Evolutionary conservation across 2,329 filamentous ascomycete genomes (phyloP).

Genomic region (Xylaria sp.): DNA sequence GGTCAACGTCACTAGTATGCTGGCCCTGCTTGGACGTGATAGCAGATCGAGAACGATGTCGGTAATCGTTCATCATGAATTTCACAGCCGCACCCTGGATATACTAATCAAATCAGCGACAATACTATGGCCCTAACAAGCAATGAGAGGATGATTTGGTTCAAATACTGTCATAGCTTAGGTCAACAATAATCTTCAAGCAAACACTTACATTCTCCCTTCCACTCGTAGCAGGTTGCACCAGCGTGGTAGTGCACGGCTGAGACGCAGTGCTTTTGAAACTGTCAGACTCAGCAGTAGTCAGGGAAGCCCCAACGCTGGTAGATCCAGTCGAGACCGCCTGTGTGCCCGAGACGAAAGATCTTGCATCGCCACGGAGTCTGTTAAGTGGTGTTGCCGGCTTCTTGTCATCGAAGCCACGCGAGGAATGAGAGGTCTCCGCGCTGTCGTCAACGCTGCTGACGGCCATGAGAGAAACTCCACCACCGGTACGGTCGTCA

Average conservation of each 20-base stretch:
- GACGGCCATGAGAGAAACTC: slow-evolving; percentile 23
- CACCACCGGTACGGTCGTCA: slow-evolving; percentile 27
- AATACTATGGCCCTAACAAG: background rate
- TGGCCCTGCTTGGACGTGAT: background rate
- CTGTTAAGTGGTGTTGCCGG: background rate
- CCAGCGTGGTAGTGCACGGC: background rate
- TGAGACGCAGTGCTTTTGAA: slow-evolving; percentile 2
- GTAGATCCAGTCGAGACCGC: background rate
- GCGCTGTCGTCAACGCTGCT: slow-evolving; percentile 7
- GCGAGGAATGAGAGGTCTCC: background rate
- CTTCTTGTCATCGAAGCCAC: background rate
- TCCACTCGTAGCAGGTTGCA: background rate
- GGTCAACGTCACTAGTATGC: background rate
- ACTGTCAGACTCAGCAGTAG: background rate
- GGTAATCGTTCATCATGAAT: background rate
- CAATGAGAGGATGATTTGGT: too few species aligned
- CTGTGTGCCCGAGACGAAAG: background rate
- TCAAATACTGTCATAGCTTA: background rate
- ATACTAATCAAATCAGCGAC: background rate
- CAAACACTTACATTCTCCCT: background rate
- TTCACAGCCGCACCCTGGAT: background rate
- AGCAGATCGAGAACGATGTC: slow-evolving; percentile 10
- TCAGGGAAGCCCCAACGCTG: background rate
- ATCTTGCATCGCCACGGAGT: slow-evolving; percentile 12
- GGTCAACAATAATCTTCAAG: background rate